Base-by-base conservation (phyloP, 208 protist genomes). In the Spironucleus salmonicida region DNA sequence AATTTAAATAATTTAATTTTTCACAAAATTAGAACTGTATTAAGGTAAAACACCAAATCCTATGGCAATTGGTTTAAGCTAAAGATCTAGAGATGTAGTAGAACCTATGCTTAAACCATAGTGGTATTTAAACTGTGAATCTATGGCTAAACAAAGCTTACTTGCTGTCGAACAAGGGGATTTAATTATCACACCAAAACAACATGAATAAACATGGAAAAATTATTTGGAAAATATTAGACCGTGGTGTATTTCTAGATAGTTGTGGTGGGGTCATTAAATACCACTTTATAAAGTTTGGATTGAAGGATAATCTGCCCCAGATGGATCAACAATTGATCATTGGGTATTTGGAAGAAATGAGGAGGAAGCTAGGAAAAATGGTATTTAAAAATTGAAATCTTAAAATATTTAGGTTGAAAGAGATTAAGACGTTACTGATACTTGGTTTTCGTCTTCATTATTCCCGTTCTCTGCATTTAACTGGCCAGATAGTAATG, bases 391-490 rank as follows among this genome's bases (percentile, higher is more conserved):
- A 4, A 91, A 92, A 78, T 93, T 92, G 19, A 75, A 35, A 11
- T 34, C 0, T 7, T n/a, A 0, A 59, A 0, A 76, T 7, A 9
- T 82, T 38, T 0, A 61, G 0, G 74, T 90, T 11, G n/a, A 76
- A 53, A 88, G 98, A 84, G 97, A 99, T 85, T 86, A 89, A 29
- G 97, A 99, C 85, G 97, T 99, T 41, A 87, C 99, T 1, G 97
- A 99, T 85, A 99, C 97, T 61, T 99, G 97, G 97, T 99, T 98
- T 86, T 96, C 90, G 49, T 98, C 94, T 38, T 95, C 88, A 62
- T 83, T 99, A 19, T 97, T 98, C 87, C 97, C 97, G 76, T 96
- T 96, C 83, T 95, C 92, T 19, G 90, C 88, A 1, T 81, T 98
- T 13, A 93, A 23, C 45, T 86, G 75, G 49, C 79, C 85, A 27